Base-by-base conservation (phyloP, 371 early-diverging fungal species). In the Haplosporangium sp. region DNA sequence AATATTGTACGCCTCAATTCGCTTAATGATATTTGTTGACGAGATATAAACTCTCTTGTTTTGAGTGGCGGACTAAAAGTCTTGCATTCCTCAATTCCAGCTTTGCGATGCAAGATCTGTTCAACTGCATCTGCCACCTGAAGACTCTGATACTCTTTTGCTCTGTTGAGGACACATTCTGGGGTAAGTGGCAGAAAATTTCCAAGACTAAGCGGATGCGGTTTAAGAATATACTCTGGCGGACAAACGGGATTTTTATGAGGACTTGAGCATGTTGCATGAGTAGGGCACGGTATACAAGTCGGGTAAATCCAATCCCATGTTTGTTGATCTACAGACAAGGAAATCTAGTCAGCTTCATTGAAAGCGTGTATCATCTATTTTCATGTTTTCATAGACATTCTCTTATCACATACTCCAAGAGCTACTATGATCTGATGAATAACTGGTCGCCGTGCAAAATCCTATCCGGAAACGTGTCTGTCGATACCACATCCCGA, bases 251-350 rank as follows among this genome's bases (percentile, higher is more conserved):
- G 76, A 4, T 56, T 42, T 10, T 37, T 8, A 20, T 61, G n/a
- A 6, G 71, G 58, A 5, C 27, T 11, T 1, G 27, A 4, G 27
- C 76, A 76, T 4, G n/a, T 63, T 3, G 76, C 76, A 47, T 61
- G 71, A 5, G 66, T 64, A 1, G 76, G 76, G 34, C 76, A 76
- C 35, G 71, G 50, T 27, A 76, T 76, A 56, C 76, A 76, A 4
- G 66, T 58, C 13, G 76, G 76, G 40, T 71, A 76, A 34, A 71
- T 55, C 74, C 67, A 74, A 9, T 45, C 52, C 20, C 48, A 15
- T 34, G 44, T 13, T 37, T 52, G 50, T 27, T 67, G 27, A n/a
- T 72, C 65, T 72, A 63, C 15, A 59, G 58, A 8, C 40, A 0
- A 58, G 10, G 34, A 7, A 13, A 17, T 37, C 52, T 34, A 53